Percentiles rank a stretch among this genome's conserved stretches.
These are phyloP conservation scores for Fusarium sarcochroum DNA, from an alignment of 2,329 filamentous ascomycete genomes.

Conservation along the genomic window DNA sequence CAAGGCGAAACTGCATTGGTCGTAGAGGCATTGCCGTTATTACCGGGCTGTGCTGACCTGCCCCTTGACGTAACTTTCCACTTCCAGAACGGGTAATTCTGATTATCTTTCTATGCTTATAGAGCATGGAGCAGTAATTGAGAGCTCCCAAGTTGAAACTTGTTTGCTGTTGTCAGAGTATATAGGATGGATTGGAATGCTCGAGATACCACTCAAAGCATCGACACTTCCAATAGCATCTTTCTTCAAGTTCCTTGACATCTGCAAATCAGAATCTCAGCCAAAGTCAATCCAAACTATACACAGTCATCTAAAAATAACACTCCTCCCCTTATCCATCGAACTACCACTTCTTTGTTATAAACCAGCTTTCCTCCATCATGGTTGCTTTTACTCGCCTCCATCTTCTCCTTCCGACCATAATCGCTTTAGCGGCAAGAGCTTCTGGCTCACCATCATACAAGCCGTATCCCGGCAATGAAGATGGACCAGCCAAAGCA, in stretches of 20 bases:
- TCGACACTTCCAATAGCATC: neutral
- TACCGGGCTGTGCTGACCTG: neutral
- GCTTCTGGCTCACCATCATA: constrained; percentile 9
- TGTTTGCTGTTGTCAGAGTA: no score
- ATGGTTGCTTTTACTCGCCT: neutral
- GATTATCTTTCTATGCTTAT: constrained; percentile 7
- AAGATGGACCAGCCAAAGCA: constrained; percentile 55
- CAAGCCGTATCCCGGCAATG: neutral
- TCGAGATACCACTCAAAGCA: neutral
- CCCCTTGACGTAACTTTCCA: neutral
- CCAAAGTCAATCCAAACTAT: no score
- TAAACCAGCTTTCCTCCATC: neutral
- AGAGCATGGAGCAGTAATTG: no score
- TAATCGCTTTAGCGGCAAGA: neutral
- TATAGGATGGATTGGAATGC: neutral
- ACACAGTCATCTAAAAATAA: no score
- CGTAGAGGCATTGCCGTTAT: neutral
- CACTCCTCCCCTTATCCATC: no score
- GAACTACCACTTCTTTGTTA: no score
- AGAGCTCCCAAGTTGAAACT: no score
- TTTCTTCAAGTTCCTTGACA: neutral
- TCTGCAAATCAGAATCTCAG: no score
- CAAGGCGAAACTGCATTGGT: no score
- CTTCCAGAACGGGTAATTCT: constrained; percentile 25
- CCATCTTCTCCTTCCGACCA: neutral